phyloP scores from a whole-genome alignment of 2,329 filamentous ascomycete species.

The Ophioceras dolichostomum region DNA sequence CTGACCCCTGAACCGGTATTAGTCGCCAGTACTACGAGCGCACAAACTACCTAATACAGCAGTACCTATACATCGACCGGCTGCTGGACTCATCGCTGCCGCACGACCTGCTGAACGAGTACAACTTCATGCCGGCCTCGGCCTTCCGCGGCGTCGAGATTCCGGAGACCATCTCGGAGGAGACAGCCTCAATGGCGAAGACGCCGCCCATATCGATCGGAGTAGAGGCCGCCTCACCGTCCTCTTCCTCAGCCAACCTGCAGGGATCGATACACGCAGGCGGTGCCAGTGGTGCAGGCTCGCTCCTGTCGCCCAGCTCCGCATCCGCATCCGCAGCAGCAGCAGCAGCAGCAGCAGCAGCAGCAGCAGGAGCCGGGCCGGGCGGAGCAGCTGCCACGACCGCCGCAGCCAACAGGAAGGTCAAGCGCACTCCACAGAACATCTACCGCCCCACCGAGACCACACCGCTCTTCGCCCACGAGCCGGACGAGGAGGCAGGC shows the following conservation, averaged over 20 bases:
- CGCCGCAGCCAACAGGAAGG: constrained; percentile 26
- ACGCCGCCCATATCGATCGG: constrained; percentile 12
- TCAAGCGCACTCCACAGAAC: constrained; percentile 73
- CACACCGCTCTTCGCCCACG: constrained; percentile 46
- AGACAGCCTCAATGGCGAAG: constrained; percentile 28
- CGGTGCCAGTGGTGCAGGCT: too few species aligned
- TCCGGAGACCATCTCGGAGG: constrained; percentile 66
- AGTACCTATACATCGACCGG: constrained; percentile 88
- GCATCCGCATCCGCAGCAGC: constrained; percentile 18
- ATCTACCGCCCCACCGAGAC: constrained; percentile 68
- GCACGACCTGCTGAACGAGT: constrained; percentile 84
- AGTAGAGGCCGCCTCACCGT: too few species aligned
- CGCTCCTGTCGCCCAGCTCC: background rate
- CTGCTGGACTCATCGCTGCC: constrained; percentile 87
- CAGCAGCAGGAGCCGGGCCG: constrained; percentile 15
- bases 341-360: constrained; percentile 18
- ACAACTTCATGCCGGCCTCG: constrained; percentile 50
- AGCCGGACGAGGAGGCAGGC: constrained; percentile 28
- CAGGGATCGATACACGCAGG: too few species aligned
- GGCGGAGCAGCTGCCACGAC: too few species aligned
- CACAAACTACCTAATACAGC: constrained; percentile 77
- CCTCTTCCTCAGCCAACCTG: too few species aligned
- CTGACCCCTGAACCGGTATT: too few species aligned
- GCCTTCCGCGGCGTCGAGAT: constrained; percentile 45
- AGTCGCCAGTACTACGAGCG: constrained; percentile 82